These are phyloP conservation scores for Mycena leptocephala DNA, from an alignment of 768 basidiomycete genomes.

Conservation along the genomic window DNA sequence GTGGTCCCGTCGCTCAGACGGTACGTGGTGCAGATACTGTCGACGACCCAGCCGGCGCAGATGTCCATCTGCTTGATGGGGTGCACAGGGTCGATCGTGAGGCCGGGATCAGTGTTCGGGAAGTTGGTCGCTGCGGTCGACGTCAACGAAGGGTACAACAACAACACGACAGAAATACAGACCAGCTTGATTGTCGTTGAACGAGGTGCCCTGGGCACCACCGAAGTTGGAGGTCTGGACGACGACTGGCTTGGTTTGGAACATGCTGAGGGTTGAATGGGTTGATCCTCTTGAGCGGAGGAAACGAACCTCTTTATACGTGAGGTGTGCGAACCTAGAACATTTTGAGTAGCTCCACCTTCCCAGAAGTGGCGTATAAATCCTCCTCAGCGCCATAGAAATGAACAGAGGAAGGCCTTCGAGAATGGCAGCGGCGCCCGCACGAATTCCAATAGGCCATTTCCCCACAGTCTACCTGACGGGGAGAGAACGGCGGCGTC, in stretches of 20 bases:
- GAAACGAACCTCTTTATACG: constrained; percentile 6
- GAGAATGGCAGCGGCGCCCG: background rate
- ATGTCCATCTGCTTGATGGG: constrained; percentile 23
- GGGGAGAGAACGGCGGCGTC: background rate
- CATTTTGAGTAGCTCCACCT: background rate
- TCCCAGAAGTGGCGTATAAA: background rate
- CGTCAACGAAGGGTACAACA: background rate
- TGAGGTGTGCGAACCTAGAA: background rate
- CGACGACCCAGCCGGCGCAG: constrained; percentile 19
- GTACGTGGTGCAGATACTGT: constrained; percentile 22
- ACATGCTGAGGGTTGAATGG: constrained; percentile 14
- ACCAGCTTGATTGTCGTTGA: constrained; percentile 23
- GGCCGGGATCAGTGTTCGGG: constrained; percentile 8
- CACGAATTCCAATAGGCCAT: too few relatives aligned
- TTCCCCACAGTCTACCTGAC: background rate
- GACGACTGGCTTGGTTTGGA: constrained; percentile 22
- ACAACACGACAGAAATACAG: background rate
- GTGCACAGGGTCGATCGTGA: constrained; percentile 17
- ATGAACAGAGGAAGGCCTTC: background rate
- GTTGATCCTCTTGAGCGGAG: background rate
- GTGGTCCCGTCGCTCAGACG: constrained; percentile 17
- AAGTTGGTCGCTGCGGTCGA: constrained; percentile 14
- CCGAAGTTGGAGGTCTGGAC: constrained; percentile 33
- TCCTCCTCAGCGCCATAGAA: background rate
- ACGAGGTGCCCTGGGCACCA: constrained; percentile 20